Conservation (phyloP, 805 yeast species). For the Wickerhamiella parazyma region DNA sequence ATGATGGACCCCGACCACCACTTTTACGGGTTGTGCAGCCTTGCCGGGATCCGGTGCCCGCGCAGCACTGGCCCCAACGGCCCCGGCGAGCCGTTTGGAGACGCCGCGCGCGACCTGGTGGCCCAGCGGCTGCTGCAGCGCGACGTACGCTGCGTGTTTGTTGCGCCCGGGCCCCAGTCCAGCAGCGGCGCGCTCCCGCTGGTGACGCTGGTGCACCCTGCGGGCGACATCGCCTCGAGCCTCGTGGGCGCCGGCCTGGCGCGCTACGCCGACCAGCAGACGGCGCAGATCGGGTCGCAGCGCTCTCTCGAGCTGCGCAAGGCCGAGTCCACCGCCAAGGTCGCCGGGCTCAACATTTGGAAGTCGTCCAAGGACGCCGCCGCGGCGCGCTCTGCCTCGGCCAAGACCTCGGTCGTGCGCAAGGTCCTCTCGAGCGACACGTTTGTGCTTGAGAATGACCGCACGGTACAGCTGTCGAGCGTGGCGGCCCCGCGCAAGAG, state of each 20-base stretch:
- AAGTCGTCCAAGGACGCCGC: constrained; percentile 26
- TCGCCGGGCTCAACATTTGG: constrained; percentile 45
- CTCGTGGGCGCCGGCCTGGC: constrained; percentile 59
- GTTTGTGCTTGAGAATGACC: constrained; percentile 36
- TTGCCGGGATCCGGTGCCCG: constrained; percentile 67
- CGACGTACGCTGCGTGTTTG: constrained; percentile 39
- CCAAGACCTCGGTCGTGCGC: constrained; percentile 41
- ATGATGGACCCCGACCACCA: constrained; percentile 38
- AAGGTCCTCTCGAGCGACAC: constrained; percentile 61
- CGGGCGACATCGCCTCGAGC: constrained; percentile 61
- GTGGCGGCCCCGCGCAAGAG: constrained; percentile 57
- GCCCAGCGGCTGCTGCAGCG: constrained; percentile 52
- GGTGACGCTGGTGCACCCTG: constrained; percentile 50
- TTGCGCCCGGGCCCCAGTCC: constrained; percentile 36
- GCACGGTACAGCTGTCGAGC: constrained; percentile 63
- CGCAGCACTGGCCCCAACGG: constrained; percentile 39
- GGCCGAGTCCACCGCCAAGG: constrained; percentile 50
- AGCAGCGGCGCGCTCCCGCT: constrained; percentile 18
- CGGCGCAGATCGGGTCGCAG: constrained; percentile 48
- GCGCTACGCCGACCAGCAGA: constrained; percentile 70
- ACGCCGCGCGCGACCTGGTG: constrained; percentile 50
- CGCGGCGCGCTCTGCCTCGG: constrained; percentile 21
- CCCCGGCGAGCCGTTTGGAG: constrained; percentile 42
- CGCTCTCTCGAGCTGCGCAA: constrained; percentile 48
- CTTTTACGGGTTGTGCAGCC: constrained; percentile 41